Evolutionary conservation across 495 filamentous ascomycete species (phyloP).

Genomic region (Aspergillus haitiensis): DNA sequence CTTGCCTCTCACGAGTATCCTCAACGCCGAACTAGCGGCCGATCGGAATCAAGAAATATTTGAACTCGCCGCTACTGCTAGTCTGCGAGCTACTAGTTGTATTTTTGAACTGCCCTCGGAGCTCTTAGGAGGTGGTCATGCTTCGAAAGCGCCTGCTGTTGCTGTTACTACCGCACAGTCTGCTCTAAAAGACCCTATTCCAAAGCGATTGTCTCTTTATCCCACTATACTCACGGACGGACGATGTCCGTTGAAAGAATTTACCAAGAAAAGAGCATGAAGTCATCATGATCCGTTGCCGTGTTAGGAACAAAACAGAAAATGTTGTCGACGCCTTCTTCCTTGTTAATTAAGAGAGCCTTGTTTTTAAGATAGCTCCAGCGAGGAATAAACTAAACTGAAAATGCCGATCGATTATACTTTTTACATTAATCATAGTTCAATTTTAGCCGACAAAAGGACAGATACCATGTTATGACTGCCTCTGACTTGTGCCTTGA

Average conservation of each 20-base stretch:
- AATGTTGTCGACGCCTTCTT: too few relatives aligned
- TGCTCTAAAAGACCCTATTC: not conserved
- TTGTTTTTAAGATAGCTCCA: too few relatives aligned
- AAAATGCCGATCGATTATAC: too few relatives aligned
- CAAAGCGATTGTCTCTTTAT: not conserved
- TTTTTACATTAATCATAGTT: too few relatives aligned
- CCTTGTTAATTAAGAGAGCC: too few relatives aligned
- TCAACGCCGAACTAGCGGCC: constrained; percentile 3
- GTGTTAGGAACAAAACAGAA: not conserved
- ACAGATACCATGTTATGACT: too few relatives aligned
- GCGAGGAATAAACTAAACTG: too few relatives aligned
- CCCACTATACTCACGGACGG: constrained; percentile 1
- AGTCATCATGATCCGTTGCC: constrained; percentile 12
- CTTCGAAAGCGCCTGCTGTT: not conserved
- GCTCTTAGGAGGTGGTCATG: not conserved
- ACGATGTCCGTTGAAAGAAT: not conserved
- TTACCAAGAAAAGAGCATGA: not conserved
- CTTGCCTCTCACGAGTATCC: constrained; percentile 61
- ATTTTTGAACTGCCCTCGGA: not conserved
- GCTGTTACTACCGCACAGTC: not conserved
- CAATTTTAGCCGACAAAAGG: too few relatives aligned
- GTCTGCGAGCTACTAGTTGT: not conserved
- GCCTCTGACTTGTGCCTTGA: too few relatives aligned
- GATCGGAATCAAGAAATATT: not conserved
- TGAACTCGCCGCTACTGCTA: not conserved